A percentile compares a stretch with the other conserved stretches of the same genome.
phyloP scores from a whole-genome alignment of 129 eudicot genomes.

The Centaurea solstitialis region DNA sequence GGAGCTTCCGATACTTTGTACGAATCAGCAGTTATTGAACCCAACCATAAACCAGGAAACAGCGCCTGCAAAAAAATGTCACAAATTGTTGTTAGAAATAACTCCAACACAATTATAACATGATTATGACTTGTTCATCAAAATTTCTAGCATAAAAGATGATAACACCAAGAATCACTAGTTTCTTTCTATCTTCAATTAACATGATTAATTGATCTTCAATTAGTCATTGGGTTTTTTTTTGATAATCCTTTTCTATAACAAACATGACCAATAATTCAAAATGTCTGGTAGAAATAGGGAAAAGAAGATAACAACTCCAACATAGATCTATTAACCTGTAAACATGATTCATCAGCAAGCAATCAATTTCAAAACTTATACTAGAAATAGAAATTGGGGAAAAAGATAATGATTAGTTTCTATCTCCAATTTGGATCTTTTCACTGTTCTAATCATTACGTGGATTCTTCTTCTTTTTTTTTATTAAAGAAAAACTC shows the following conservation, averaged over 20 bases:
- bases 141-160: background rate
- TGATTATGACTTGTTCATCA: background rate
- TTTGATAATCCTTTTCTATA: too few species aligned
- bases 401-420: background rate
- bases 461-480: too few species aligned
- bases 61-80: conserved; percentile 37
- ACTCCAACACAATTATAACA: background rate
- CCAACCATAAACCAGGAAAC: conserved; percentile 62
- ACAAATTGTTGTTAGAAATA: too few species aligned
- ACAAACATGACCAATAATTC: too few species aligned
- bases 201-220: background rate
- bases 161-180: background rate
- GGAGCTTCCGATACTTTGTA: conserved; percentile 54
- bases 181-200: background rate
- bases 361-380: background rate
- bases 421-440: background rate
- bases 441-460: background rate
- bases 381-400: background rate
- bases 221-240: background rate
- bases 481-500: background rate
- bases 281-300: too few species aligned
- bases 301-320: too few species aligned
- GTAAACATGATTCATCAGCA: too few species aligned
- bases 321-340: too few species aligned
- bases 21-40: conserved; percentile 54